Evolutionary conservation across 768 basidiomycete species (phyloP).

Genomic region (Tricholoma terreum): DNA sequence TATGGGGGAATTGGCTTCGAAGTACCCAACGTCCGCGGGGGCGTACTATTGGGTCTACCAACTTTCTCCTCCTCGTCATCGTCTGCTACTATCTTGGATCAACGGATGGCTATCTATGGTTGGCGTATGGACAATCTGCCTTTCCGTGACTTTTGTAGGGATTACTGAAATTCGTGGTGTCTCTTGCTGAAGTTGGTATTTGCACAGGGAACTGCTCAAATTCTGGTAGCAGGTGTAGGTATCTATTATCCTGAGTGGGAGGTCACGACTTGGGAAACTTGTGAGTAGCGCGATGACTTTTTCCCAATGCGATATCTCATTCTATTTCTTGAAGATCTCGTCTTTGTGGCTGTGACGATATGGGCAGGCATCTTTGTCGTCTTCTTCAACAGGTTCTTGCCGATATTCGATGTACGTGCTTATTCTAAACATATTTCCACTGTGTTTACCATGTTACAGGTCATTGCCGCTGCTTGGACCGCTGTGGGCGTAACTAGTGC

Average conservation of each 20-base stretch:
- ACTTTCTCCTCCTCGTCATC: slow-evolving; percentile 48
- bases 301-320: background rate
- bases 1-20: slow-evolving; percentile 56
- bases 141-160: slow-evolving; percentile 61
- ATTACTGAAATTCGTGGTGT: background rate
- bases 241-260: slow-evolving; percentile 60
- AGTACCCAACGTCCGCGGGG: slow-evolving; percentile 59
- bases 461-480: slow-evolving; percentile 62
- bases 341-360: slow-evolving; percentile 52
- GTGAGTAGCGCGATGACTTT: slow-evolving; percentile 25
- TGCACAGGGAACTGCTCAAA: slow-evolving; percentile 51
- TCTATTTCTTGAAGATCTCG: slow-evolving; percentile 35
- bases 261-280: slow-evolving; percentile 58
- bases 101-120: slow-evolving; percentile 68
- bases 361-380: slow-evolving; percentile 50
- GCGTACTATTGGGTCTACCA: slow-evolving; percentile 68
- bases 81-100: slow-evolving; percentile 57
- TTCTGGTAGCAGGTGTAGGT: slow-evolving; percentile 55
- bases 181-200: background rate
- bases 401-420: slow-evolving; percentile 43
- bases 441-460: slow-evolving; percentile 27
- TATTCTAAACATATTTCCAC: background rate
- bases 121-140: slow-evolving; percentile 64
- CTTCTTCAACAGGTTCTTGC: slow-evolving; percentile 51
- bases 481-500: slow-evolving; percentile 52